Evolutionary conservation across 1,284 basidiomycete species (phyloP).

Genomic region (Rhodotorula sp.): DNA sequence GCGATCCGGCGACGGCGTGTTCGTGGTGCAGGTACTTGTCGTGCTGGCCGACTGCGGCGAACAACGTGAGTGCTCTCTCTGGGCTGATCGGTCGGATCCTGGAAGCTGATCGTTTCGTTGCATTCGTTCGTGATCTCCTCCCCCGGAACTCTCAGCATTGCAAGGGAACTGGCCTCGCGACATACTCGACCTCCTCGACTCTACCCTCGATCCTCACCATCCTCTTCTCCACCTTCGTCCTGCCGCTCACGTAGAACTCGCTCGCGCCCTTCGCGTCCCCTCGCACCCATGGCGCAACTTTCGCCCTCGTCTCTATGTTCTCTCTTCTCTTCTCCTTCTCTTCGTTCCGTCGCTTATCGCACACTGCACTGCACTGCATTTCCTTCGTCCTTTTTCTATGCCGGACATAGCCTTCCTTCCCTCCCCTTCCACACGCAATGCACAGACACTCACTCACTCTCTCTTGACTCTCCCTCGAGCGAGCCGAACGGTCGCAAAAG

Average conservation of each 20-base stretch:
- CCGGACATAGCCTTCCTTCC: not conserved
- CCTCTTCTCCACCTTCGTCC: conserved; percentile 30
- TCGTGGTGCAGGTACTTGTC: conserved; percentile 82
- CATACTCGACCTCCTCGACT: conserved; percentile 9
- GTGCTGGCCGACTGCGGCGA: conserved; percentile 14
- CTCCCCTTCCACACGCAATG: no score
- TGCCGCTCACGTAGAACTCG: conserved; percentile 14
- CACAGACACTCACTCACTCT: not conserved
- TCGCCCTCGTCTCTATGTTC: not conserved
- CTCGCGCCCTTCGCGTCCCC: not conserved
- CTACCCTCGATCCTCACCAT: conserved; percentile 20
- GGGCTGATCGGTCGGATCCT: not conserved
- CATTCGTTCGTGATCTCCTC: not conserved
- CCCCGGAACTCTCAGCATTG: conserved; percentile 28
- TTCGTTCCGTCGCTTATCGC: not conserved
- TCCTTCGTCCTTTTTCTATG: not conserved
- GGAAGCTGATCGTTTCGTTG: not conserved
- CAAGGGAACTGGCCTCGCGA: conserved; percentile 43
- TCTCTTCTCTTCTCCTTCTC: not conserved
- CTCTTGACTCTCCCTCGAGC: no score
- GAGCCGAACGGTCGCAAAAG: no score
- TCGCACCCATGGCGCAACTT: not conserved
- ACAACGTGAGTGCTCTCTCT: conserved; percentile 3
- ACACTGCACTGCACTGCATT: not conserved
- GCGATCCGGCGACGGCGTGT: conserved; percentile 73